Conservation (phyloP, 352 stramenopile species). For the Globisporangium canariense region DNA sequence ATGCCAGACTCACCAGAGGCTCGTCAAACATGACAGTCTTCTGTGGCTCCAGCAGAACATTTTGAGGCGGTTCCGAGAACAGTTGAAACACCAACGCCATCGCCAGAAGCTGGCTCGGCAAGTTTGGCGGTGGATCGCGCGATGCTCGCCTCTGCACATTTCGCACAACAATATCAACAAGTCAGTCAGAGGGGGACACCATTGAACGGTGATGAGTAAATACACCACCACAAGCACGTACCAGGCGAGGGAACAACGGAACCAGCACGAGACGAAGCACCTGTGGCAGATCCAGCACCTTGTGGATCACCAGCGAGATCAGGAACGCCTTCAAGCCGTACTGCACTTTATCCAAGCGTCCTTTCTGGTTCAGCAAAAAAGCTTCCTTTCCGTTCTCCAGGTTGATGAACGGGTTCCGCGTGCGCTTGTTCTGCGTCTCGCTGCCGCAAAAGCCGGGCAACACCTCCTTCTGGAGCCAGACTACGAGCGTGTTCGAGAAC, state of each 20-base stretch:
- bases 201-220: no score
- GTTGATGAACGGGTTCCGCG: constrained; percentile 81
- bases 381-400: constrained; percentile 78
- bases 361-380: constrained; percentile 80
- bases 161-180: constrained; percentile 10
- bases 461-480: constrained; percentile 87
- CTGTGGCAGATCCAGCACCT: constrained; percentile 82
- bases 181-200: neutral
- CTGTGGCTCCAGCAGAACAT: constrained; percentile 72
- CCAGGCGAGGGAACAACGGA: constrained; percentile 73
- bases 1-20: constrained; percentile 57
- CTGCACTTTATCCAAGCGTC: constrained; percentile 76
- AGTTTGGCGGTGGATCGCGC: constrained; percentile 67
- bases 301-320: constrained; percentile 77
- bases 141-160: constrained; percentile 45
- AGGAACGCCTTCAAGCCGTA: constrained; percentile 86
- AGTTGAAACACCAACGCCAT: constrained; percentile 85
- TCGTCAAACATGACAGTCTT: constrained; percentile 85
- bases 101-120: constrained; percentile 76
- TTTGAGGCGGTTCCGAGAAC: constrained; percentile 80
- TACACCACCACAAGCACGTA: constrained; percentile 16
- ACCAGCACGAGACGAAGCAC: constrained; percentile 82
- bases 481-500: constrained; percentile 77
- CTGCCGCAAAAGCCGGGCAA: constrained; percentile 74
- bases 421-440: constrained; percentile 66